These are phyloP conservation scores for Naematelia encephala DNA, from an alignment of 768 basidiomycete species.

Conservation along the genomic window DNA sequence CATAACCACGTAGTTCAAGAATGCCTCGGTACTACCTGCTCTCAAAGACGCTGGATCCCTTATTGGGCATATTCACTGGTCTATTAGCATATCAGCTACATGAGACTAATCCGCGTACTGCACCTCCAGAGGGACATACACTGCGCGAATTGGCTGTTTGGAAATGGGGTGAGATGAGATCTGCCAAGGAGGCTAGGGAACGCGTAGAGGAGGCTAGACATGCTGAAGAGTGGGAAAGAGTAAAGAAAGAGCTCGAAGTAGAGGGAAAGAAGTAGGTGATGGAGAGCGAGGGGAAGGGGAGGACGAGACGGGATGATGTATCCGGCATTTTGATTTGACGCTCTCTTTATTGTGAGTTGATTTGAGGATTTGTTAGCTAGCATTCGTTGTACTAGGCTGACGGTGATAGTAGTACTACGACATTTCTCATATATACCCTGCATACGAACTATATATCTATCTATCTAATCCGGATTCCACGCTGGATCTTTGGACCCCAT, in stretches of 20 bases:
- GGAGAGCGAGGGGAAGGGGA: slow-evolving; percentile 1
- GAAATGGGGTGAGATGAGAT: slow-evolving; percentile 36
- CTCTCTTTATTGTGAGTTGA: background rate
- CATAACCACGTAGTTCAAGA: too few species aligned
- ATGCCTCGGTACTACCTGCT: slow-evolving; percentile 49
- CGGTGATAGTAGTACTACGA: background rate
- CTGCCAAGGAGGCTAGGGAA: slow-evolving; percentile 11
- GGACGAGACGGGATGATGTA: background rate
- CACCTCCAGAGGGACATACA: slow-evolving; percentile 44
- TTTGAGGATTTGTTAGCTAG: background rate
- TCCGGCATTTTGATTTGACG: too few species aligned
- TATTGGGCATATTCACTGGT: slow-evolving; percentile 49
- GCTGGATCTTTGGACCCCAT: slow-evolving; percentile 44
- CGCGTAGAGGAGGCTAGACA: slow-evolving; percentile 10
- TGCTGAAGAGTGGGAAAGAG: slow-evolving; percentile 37
- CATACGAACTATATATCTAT: background rate
- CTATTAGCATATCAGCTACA: slow-evolving; percentile 48
- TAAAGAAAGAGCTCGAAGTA: slow-evolving; percentile 41
- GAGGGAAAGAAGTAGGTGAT: background rate
- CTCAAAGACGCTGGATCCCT: slow-evolving; percentile 45
- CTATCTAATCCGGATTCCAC: slow-evolving; percentile 34
- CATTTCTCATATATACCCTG: background rate
- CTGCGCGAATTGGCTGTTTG: slow-evolving; percentile 45
- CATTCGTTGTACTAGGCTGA: background rate
- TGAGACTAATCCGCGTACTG: slow-evolving; percentile 50